Percentiles rank a stretch among this genome's conserved stretches.
phyloP scores from a whole-genome alignment of 2,329 filamentous ascomycete species.

The Curvularia lunata region DNA sequence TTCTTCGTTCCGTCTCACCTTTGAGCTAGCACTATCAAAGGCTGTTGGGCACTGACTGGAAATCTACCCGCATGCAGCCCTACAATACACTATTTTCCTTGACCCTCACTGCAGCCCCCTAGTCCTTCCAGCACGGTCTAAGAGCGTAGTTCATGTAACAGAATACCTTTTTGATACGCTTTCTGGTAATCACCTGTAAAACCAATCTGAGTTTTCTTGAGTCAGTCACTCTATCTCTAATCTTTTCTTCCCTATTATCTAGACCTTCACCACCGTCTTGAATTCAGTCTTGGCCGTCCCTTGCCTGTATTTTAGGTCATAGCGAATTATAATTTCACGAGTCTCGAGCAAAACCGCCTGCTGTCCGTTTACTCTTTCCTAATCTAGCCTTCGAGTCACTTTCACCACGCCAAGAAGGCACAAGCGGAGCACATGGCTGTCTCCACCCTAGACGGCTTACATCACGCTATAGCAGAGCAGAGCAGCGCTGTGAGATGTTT shows the following conservation, averaged over 20 bases:
- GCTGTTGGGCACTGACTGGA: not conserved
- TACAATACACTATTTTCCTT: not conserved
- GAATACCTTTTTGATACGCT: too few relatives aligned
- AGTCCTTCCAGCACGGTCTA: too few relatives aligned
- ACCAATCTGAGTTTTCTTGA: not conserved
- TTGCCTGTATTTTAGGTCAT: not conserved
- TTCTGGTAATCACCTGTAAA: too few relatives aligned
- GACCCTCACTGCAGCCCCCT: too few relatives aligned
- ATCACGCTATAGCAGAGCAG: not conserved
- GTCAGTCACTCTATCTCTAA: not conserved
- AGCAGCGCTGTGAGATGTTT: not conserved
- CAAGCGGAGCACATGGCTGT: slow-evolving; percentile 1
- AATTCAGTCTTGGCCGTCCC: not conserved
- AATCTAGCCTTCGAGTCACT: not conserved
- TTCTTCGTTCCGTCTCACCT: not conserved
- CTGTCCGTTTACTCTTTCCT: slow-evolving; percentile 4
- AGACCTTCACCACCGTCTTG: not conserved
- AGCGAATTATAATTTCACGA: not conserved
- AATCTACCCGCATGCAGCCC: too few relatives aligned
- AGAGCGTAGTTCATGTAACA: too few relatives aligned
- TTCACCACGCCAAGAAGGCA: slow-evolving; percentile 15
- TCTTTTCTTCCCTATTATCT: not conserved
- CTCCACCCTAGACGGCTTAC: slow-evolving; percentile 2
- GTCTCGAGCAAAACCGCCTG: not conserved
- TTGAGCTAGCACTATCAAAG: not conserved